A percentile compares a stretch with the other conserved stretches of the same genome.
phyloP scores from a whole-genome alignment of 2,329 filamentous ascomycete species.

The Cladorrhinum sp. region DNA sequence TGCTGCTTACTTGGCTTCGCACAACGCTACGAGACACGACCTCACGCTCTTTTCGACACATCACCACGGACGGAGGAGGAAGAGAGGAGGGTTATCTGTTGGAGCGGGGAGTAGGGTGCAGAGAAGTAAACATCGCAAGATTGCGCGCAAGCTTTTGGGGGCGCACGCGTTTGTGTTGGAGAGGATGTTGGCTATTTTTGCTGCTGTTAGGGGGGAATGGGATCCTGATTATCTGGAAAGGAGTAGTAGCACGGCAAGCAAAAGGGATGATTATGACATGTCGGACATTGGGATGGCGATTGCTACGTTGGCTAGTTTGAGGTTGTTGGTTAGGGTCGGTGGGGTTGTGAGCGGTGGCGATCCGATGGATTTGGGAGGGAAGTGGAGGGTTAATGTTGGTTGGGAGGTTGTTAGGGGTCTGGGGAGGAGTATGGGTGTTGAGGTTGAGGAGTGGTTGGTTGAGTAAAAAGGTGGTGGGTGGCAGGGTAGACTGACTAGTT shows the following conservation, averaged over 20 bases:
- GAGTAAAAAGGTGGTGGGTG: slow-evolving; percentile 43
- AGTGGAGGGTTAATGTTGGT: slow-evolving; percentile 75
- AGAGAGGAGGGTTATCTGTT: slow-evolving; percentile 47
- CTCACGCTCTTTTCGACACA: slow-evolving; percentile 72
- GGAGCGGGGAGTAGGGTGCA: slow-evolving; percentile 28
- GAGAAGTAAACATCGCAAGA: slow-evolving; percentile 60
- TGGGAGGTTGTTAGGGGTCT: slow-evolving; percentile 73
- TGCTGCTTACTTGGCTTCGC: slow-evolving; percentile 76
- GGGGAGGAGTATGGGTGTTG: slow-evolving; percentile 71
- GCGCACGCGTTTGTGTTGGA: slow-evolving; percentile 76
- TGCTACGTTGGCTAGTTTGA: slow-evolving; percentile 68
- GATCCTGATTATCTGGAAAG: slow-evolving; percentile 23
- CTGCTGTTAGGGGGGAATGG: slow-evolving; percentile 61
- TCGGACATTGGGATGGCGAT: slow-evolving; percentile 62
- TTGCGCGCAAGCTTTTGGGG: slow-evolving; percentile 72
- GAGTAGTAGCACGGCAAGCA: not conserved
- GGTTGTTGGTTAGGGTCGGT: slow-evolving; percentile 65
- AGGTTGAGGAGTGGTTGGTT: slow-evolving; percentile 72
- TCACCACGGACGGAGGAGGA: slow-evolving; percentile 50
- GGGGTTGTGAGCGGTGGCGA: slow-evolving; percentile 46
- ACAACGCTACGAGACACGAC: slow-evolving; percentile 74
- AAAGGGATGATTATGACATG: slow-evolving; percentile 37
- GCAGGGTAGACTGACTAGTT: too few relatives aligned
- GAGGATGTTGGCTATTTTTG: slow-evolving; percentile 74
- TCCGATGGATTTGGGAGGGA: slow-evolving; percentile 63